Evolutionary conservation across 148 eudicot genomes (phyloP).

Genomic region (Amaranthus palmeri): DNA sequence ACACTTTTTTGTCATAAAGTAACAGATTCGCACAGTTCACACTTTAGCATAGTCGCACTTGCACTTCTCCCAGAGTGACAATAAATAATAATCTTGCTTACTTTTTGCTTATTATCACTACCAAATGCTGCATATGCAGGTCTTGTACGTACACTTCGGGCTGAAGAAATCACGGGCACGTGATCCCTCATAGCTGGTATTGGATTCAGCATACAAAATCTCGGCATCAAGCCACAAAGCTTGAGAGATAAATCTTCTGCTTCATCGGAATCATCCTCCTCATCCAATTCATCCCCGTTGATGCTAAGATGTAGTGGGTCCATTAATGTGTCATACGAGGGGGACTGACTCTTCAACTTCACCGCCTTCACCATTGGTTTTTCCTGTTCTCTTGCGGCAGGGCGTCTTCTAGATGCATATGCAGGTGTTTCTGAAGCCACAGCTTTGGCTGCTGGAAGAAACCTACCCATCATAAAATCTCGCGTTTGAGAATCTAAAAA

Average conservation of each 20-base stretch:
- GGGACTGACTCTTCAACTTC: constrained; percentile 32
- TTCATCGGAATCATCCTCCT: constrained; percentile 28
- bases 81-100: constrained; percentile 13
- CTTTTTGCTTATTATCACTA: constrained; percentile 36
- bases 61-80: no score
- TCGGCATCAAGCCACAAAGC: constrained; percentile 71
- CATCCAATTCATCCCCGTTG: constrained; percentile 28
- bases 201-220: constrained; percentile 56
- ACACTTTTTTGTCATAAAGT: no score
- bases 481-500: constrained; percentile 49
- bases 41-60: no score
- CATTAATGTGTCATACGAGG: constrained; percentile 29
- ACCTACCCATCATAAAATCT: constrained; percentile 77
- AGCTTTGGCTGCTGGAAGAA: constrained; percentile 88
- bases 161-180: constrained; percentile 35
- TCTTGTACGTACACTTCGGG: constrained; percentile 33
- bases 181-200: constrained; percentile 51
- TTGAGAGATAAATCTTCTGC: constrained; percentile 34
- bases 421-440: constrained; percentile 66
- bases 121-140: constrained; percentile 33
- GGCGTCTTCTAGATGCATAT: constrained; percentile 47
- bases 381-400: constrained; percentile 30
- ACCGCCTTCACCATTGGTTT: constrained; percentile 30
- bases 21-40: no score
- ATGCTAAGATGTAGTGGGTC: constrained; percentile 26